Evolutionary conservation across 148 eudicot genomes (phyloP).

Genomic region (Spergularia marina): DNA sequence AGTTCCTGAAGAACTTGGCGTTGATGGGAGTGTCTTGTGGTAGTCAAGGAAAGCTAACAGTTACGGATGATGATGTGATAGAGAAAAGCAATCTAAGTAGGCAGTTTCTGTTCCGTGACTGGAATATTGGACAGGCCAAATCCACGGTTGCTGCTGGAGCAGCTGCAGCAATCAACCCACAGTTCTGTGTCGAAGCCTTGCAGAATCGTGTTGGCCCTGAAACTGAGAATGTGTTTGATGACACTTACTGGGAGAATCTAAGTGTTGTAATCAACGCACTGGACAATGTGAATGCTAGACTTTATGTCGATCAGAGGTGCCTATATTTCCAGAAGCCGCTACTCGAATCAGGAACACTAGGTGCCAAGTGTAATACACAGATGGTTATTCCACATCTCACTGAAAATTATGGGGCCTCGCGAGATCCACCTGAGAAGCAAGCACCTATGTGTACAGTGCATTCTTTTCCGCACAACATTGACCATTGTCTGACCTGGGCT

Average conservation of each 20-base stretch:
- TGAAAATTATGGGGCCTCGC: conserved; percentile 94
- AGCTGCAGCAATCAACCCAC: conserved; percentile 60
- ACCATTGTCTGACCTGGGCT: conserved; percentile 97
- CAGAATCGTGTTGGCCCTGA: conserved; percentile 93
- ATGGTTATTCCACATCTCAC: conserved; percentile 94
- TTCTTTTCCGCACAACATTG: conserved; percentile 90
- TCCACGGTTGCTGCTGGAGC: conserved; percentile 94
- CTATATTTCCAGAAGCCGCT: conserved; percentile 90
- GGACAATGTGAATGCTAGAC: conserved; percentile 90
- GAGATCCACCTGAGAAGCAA: conserved; percentile 95
- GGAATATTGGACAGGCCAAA: conserved; percentile 98
- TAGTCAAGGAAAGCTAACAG: conserved; percentile 62
- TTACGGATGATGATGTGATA: conserved; percentile 94
- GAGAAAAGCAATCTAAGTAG: conserved; percentile 95
- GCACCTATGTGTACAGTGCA: conserved; percentile 97
- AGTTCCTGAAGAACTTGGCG: conserved; percentile 87
- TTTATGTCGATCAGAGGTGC: conserved; percentile 89
- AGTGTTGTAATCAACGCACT: conserved; percentile 71
- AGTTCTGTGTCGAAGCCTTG: conserved; percentile 59
- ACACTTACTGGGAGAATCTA: conserved; percentile 79
- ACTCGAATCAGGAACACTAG: conserved; percentile 90
- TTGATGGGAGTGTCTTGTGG: conserved; percentile 90
- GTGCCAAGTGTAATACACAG: conserved; percentile 93
- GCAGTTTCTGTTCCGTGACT: conserved; percentile 90
- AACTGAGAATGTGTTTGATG: conserved; percentile 83